Base-by-base conservation (phyloP, 371 early-diverging fungal genomes). In the Mortierella sp. region DNA sequence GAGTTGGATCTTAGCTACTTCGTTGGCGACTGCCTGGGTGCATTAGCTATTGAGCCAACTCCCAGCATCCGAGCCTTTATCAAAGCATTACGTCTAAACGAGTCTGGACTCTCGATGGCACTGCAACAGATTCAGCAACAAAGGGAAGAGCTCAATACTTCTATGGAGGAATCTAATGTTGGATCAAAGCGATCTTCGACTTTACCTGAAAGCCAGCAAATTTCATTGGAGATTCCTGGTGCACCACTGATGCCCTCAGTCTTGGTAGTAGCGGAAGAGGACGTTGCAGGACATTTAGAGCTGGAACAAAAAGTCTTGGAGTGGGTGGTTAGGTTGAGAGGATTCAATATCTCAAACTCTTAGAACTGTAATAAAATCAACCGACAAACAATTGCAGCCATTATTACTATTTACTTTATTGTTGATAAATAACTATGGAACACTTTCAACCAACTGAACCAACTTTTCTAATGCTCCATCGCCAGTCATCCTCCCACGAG, bases 41-140 rank as follows among this genome's bases (percentile, higher is more conserved):
- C 74, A 5, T 40, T 79, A 32, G 73, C 67, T 0, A 73, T 79
- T 64, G 79, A 79, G n/a, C 70, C 79, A 1, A 79, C 79, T 2
- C 70, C 79, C 0, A 73, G 66, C 28, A 63, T 79, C 40, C 74
- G 66, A 10, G 62, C 70, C 7, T 35, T 79, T 47, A 58, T 73
- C 66, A 65, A 66, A 62, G 79, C 79, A 3, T 34, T 79, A 40
- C 54, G 74, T 6, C 60, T 73, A 59, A 69, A 65, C 19, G 74
- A 79, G 42, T 62, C 79, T 2, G 79, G 74, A 0, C 37, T 79
- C 19, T 51, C 70, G 61, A 65, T 73, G 64, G 66, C 79, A 8
- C 22, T 79, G 45, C 70, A 79, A 22, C 79, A 70, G 59, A 28
- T 65, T 49, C 70, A 70, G 29, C 73, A 62, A 22, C 66, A 73